Conservation (phyloP, 192 early-diverging fungal species). For the Phlyctochytrium arcticum region DNA sequence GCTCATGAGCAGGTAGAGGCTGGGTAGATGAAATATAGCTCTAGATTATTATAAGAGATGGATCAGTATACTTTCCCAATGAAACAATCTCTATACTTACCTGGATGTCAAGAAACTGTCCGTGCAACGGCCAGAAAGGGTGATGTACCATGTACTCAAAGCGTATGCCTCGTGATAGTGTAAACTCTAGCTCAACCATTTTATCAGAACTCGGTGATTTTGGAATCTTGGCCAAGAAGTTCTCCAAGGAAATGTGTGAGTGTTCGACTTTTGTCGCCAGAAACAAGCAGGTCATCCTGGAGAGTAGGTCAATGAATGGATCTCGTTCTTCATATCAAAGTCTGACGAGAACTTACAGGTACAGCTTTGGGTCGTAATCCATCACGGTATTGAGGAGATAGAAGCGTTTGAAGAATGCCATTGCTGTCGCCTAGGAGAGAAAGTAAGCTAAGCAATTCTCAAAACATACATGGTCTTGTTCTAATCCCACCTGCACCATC, state of each 20-base stretch:
- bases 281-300: slow-evolving; percentile 43
- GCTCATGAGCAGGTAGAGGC: slow-evolving; percentile 7
- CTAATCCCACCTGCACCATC: slow-evolving; percentile 29
- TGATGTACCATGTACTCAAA: slow-evolving; percentile 47
- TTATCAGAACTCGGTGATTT: slow-evolving; percentile 26
- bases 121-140: slow-evolving; percentile 43
- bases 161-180: slow-evolving; percentile 30
- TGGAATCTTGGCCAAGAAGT: slow-evolving; percentile 42
- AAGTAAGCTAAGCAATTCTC: neutral
- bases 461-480: too few relatives aligned
- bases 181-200: slow-evolving; percentile 38
- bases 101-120: slow-evolving; percentile 47
- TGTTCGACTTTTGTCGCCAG: slow-evolving; percentile 44
- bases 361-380: slow-evolving; percentile 46
- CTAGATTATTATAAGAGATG: neutral
- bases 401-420: slow-evolving; percentile 48
- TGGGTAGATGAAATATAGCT: slow-evolving; percentile 11
- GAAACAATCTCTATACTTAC: too few relatives aligned
- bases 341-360: slow-evolving; percentile 23
- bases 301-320: neutral
- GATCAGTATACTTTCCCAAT: too few relatives aligned
- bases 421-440: slow-evolving; percentile 38
- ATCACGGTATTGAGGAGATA: slow-evolving; percentile 43
- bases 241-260: slow-evolving; percentile 20
- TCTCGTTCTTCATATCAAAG: neutral